A percentile compares a stretch with the other conserved stretches of the same genome.
Conservation (phyloP, 805 yeast species). For the Ogataea salicorniae region DNA sequence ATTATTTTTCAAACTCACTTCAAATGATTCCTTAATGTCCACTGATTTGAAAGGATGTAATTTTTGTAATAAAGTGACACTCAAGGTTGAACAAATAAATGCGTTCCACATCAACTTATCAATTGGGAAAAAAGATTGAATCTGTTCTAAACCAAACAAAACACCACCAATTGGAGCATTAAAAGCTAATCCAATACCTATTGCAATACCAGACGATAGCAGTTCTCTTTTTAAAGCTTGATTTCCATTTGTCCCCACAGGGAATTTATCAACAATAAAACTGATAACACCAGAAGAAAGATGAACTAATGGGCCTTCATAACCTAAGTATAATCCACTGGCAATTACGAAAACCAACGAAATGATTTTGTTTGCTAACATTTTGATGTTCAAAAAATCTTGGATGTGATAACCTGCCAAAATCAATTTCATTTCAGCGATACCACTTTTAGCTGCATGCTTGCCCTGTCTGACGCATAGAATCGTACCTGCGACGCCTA, state of each 20-base stretch:
- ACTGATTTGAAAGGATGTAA: conserved; percentile 46
- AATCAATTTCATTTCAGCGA: conserved; percentile 66
- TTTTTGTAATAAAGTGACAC: conserved; percentile 54
- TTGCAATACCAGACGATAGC: conserved; percentile 69
- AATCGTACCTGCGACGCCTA: conserved; percentile 36
- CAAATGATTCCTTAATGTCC: conserved; percentile 40
- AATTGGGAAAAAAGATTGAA: conserved; percentile 58
- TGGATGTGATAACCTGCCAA: conserved; percentile 59
- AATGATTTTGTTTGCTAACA: conserved; percentile 49
- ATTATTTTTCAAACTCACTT: conserved; percentile 61
- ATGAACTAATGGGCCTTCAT: conserved; percentile 85
- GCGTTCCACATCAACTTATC: conserved; percentile 75
- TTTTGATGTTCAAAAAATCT: conserved; percentile 44
- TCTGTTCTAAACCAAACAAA: conserved; percentile 65
- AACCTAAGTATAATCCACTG: conserved; percentile 78
- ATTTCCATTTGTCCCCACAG: conserved; percentile 22
- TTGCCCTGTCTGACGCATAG: conserved; percentile 28
- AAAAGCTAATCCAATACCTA: conserved; percentile 82
- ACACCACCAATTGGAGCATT: conserved; percentile 89
- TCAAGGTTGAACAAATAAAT: conserved; percentile 72
- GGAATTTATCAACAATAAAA: conserved; percentile 31
- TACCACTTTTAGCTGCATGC: conserved; percentile 53
- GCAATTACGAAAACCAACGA: conserved; percentile 65
- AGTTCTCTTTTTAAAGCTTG: conserved; percentile 65
- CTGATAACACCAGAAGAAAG: conserved; percentile 59